Evolutionary conservation across 2,329 filamentous ascomycete genomes (phyloP), one percentile per base, ranked within the genome.

Genomic region (Sarocladium brachiariae): DNA sequence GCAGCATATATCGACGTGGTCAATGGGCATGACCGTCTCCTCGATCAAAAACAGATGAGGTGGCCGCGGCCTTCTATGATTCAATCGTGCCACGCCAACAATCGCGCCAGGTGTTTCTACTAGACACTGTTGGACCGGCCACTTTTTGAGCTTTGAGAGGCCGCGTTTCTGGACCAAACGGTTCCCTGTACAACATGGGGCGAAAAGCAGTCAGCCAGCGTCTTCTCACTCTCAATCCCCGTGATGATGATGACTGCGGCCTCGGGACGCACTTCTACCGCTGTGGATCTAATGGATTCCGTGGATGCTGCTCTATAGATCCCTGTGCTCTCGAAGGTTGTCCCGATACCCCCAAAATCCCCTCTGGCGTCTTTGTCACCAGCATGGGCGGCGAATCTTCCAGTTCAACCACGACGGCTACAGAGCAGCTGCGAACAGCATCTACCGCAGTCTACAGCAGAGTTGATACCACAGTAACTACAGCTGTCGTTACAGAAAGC

Each of bases 241-340:
- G 39, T 10, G 39, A 45, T n/a, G 39, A 45, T 16, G 24, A 30
- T 19, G 39, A 45, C 10, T 45, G 39, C 23, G 14, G 7, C 4
- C 4, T 16, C 4, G 39, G 39, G 9, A 30, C 10, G 9, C 39
- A 45, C 21, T 45, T 45, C 23, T 45, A 45, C 39, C 39, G n/a
- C n/a, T 45, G 39, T 30, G 39, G 39, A 9, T 45, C 39, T 45
- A 45, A 45, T 18, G 39, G 24, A 45, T 45, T 45, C 39, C 39
- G 39, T 16, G 39, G 39, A 4, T 45, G 39, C 39, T 45, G 39
- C 24, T 45, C 39, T 45, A n/a, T 45, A 9, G 39, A 45, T 27
- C 39, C 39, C 18, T 45, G 39, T 24, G 39, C 25, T 24, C 39
- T 25, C 14, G 24, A 30, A 27, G 39, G 18, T n/a, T 45, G 39